Base-by-base conservation (phyloP, 352 stramenopile species). In the Pythium angustatum region DNA sequence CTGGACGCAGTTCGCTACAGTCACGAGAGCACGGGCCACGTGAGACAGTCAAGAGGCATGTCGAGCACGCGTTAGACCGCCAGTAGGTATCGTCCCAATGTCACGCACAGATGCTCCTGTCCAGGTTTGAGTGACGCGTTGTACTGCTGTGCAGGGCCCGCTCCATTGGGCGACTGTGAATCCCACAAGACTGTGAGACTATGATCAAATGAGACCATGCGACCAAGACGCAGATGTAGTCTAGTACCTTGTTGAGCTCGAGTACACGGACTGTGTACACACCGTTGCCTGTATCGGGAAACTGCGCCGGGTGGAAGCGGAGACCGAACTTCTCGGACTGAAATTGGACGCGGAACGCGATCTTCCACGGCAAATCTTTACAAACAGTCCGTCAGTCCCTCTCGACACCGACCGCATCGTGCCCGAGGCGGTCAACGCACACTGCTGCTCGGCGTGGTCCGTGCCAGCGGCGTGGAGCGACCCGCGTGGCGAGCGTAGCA, bases 331-430 rank as follows among this genome's bases (percentile, higher is more conserved):
- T 94, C 7, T 93, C 81, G 43, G 76, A 81, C n/a, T 78, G 72
- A 59, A 94, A 94, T 64, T 90, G 83, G 49, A 94, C 85, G 50
- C 81, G 82, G 54, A 94, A 93, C 15, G 85, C 82, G 61, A 94
- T 90, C 58, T 91, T 87, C 83, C 85, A 94, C 21, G 85, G 85
- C 51, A 94, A 54, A 57, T 76, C 82, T 91, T 41, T 1, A 9
- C 31, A n/a, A n/a, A n/a, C n/a, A n/a, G n/a, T n/a, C n/a, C n/a
- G n/a, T n/a, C n/a, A n/a, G n/a, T n/a, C n/a, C n/a, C n/a, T n/a
- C n/a, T n/a, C n/a, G n/a, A n/a, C n/a, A n/a, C n/a, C n/a, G n/a
- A n/a, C n/a, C n/a, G n/a, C n/a, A n/a, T n/a, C n/a, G n/a, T n/a
- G n/a, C n/a, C n/a, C n/a, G n/a, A n/a, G n/a, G n/a, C n/a, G n/a